phyloP scores from a whole-genome alignment of 371 early-diverging fungal species.

The Coemansia sp. region DNA sequence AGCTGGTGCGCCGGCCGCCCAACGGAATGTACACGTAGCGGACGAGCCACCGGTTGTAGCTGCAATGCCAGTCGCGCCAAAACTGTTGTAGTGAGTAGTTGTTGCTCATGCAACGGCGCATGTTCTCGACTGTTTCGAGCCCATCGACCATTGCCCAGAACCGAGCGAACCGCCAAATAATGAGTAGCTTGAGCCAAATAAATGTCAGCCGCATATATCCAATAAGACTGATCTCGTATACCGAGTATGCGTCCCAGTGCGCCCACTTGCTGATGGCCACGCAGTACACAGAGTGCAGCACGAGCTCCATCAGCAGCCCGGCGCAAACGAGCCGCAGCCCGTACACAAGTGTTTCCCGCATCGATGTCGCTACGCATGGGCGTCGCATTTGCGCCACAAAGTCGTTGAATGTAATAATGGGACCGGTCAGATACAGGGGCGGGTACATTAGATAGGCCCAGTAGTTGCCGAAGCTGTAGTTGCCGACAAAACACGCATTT shows the following conservation, averaged over 20 bases:
- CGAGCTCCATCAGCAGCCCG: constrained; percentile 76
- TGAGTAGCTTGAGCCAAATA: constrained; percentile 90
- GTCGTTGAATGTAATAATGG: constrained; percentile 92
- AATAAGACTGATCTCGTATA: constrained; percentile 74
- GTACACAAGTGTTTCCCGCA: constrained; percentile 52
- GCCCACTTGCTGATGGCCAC: constrained; percentile 80
- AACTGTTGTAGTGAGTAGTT: constrained; percentile 88
- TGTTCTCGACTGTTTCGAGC: constrained; percentile 84
- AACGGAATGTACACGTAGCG: constrained; percentile 90
- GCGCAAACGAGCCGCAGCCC: constrained; percentile 56
- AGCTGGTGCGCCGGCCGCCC: constrained; percentile 70
- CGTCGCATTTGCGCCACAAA: constrained; percentile 77
- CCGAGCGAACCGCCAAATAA: constrained; percentile 94
- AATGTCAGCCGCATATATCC: constrained; percentile 81
- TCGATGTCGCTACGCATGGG: constrained; percentile 55
- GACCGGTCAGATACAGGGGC: constrained; percentile 92
- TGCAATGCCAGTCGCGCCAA: constrained; percentile 93
- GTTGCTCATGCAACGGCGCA: constrained; percentile 90
- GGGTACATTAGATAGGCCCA: constrained; percentile 81
- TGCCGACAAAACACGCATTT: constrained; percentile 55
- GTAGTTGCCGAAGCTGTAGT: constrained; percentile 77
- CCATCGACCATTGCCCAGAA: constrained; percentile 89
- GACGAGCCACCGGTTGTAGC: constrained; percentile 87
- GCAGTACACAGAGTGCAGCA: constrained; percentile 78
- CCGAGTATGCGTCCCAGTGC: constrained; percentile 74